Base-by-base conservation (phyloP, 2,329 filamentous ascomycete genomes). In the Botryosphaeria dothidea region DNA sequence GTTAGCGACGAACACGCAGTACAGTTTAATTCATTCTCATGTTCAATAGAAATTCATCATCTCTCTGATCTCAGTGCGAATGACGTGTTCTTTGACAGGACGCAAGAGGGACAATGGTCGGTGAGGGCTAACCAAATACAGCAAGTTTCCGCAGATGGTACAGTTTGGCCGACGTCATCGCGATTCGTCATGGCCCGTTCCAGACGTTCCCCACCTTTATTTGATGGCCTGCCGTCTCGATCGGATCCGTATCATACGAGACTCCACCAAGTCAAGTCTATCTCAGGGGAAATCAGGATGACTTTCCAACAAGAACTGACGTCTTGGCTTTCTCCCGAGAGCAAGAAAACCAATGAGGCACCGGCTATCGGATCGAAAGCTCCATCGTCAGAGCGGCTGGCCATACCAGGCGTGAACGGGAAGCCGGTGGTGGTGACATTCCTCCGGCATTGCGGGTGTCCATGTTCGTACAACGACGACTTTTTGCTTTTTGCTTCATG, bases 371-470 rank as follows among this genome's bases (percentile, higher is more conserved):
- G 86, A 67, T 74, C 81, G 36, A 79, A 81, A 67, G 88, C 88
- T 1, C 89, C 88, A 0, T 80, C 79, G 5, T 82, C 85, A 29
- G 68, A 80, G 27, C 80, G 82, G 66, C 77, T 91, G 5, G 72
- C 73, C 7, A 75, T 90, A n/a, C 83, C 85, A 0, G 75, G 80
- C 46, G 77, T 79, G 25, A 70, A 79, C 69, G 75, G 74, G 25
- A 86, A 85, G 69, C 86, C 87, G 0, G 85, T 84, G 0, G 73
- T 92, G 1, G 77, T 92, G 21, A 83, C 86, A 17, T 92, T 92
- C 71, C 81, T 92, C 5, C 82, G 90, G 36, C 89, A 92, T 74
- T 92, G 89, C 73, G 90, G 90, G 36, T 91, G 89, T 78, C 90
- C 90, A 11, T 91, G 90, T 90, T 83, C 73, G 83, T 76, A 9